Evolutionary conservation across 2,329 filamentous ascomycete species (phyloP), one percentile per base, ranked within the genome.

Genomic region (Claviceps sp.): DNA sequence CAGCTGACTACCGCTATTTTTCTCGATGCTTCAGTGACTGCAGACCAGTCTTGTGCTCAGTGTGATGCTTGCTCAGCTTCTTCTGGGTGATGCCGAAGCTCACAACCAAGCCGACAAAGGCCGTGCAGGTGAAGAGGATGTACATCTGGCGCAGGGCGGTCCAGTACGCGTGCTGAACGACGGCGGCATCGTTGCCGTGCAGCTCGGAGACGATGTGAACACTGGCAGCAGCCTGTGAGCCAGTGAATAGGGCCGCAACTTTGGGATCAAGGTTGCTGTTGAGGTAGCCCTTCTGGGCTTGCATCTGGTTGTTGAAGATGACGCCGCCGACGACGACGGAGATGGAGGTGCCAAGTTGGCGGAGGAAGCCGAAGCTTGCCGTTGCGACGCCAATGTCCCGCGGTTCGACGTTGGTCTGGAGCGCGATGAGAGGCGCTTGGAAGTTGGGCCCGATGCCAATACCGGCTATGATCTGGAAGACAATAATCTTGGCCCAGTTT

Each of bases 251-350:
- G 4, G 64, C 58, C 0, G 80, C 80, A 1, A 74, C 67, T 3
- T 75, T 61, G 0, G 67, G 67, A 0, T 76, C 76, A 0, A 87
- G 71, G 4, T 74, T 65, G 34, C 67, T 59, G 22, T 68, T 65
- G 34, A 86, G 72, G 8, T 62, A 60, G 4, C 68, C 60, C 30
- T 74, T 70, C 58, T 80, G 76, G 47, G 70, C 71, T 56, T 79
- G 68, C 81, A 89, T 87, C 54, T 76, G 70, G 63, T 90, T 89
- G 66, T 88, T 82, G 68, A 90, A 89, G 40, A 90, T 76, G 46
- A 88, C 84, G n/a, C 84, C 81, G 24, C 87, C 87, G 41, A 89
- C 73, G 1, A 88, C 84, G 50, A 89, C 76, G 0, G 81, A 82
- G 19, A 83, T 76, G 2, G 81, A 76, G 0, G 81, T 86, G 10